Conservation (phyloP, 768 basidiomycete genomes). For the Trametes sanguinea region DNA sequence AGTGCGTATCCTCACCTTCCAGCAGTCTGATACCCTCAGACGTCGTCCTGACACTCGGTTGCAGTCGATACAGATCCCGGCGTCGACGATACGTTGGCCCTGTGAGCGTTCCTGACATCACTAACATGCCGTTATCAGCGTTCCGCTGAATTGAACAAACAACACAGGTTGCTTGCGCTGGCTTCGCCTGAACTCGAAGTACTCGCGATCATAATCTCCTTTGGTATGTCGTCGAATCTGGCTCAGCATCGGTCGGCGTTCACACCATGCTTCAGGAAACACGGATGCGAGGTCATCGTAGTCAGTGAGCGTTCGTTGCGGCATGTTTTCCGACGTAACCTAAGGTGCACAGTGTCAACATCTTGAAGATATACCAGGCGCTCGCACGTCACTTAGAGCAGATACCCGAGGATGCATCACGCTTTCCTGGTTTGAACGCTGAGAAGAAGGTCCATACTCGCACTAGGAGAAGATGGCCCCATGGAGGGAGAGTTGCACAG, state of each 20-base stretch:
- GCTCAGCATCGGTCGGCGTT: not conserved
- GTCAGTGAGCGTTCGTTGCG: conserved; percentile 42
- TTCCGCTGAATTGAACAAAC: not conserved
- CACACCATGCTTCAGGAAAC: conserved; percentile 54
- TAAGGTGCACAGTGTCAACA: conserved; percentile 54
- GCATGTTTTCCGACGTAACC: not conserved
- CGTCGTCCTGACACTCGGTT: not conserved
- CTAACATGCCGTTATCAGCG: not conserved
- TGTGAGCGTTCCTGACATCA: conserved; percentile 46
- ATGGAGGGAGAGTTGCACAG: conserved; percentile 70
- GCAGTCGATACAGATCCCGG: conserved; percentile 87
- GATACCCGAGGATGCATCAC: conserved; percentile 51
- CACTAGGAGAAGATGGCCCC: conserved; percentile 63
- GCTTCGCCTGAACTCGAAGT: conserved; percentile 85
- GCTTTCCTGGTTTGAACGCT: conserved; percentile 65
- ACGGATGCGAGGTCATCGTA: conserved; percentile 62
- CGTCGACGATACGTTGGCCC: conserved; percentile 78
- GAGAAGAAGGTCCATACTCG: conserved; percentile 58
- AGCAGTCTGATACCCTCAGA: no score
- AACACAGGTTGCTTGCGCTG: conserved; percentile 66
- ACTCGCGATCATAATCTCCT: conserved; percentile 72
- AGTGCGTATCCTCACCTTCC: conserved; percentile 42
- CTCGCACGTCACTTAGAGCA: conserved; percentile 58
- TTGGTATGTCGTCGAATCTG: conserved; percentile 48
- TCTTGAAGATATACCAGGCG: conserved; percentile 74